Base-by-base conservation (phyloP, 2,329 filamentous ascomycete genomes). In the Calycina marina region DNA sequence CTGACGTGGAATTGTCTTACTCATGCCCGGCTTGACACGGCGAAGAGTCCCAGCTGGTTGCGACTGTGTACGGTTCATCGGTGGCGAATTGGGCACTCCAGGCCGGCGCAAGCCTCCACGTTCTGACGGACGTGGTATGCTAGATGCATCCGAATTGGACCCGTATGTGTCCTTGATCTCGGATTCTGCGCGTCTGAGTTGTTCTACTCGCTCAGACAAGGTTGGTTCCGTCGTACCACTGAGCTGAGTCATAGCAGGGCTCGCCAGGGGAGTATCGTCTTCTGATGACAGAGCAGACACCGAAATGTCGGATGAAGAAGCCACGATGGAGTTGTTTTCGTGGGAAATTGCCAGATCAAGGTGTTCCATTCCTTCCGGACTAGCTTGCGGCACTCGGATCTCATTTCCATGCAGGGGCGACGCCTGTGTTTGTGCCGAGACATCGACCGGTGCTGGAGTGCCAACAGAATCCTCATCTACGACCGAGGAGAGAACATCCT, bases 401-500 rank as follows among this genome's bases (percentile, higher is more conserved):
- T 30, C 18, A n/a, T 9, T 15, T 10, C 12, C n/a, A 14, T 28
- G 16, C 8, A 8, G 10, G 4, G 6, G 10, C 14, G 28, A 30
- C 5, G 26, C 27, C 10, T 25, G n/a, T 15, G 16, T 17, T n/a
- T n/a, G n/a, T 15, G 34, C 18, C 5, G 29, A 14, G 16, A 28
- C 13, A 16, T 18, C 17, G 6, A 14, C 9, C 22, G 14, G 5
- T 13, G 25, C 4, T 18, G 32, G 31, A 14, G 32, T 25, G 3
- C 30, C n/a, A 11, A 25, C 28, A 12, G 32, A 28, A 18, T 33
- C 60, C 43, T 79, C 67, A 46, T 79, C 69, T 10, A 78, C 66
- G 3, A 77, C 73, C 6, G 72, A 74, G 5, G 67, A 65, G 16
- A 81, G 53, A 42, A 76, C 69, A 48, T 76, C 63, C 32, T 73